Evolutionary conservation across 2,329 filamentous ascomycete species (phyloP), one percentile per base, ranked within the genome.

Genomic region (Sporothrix pallida): DNA sequence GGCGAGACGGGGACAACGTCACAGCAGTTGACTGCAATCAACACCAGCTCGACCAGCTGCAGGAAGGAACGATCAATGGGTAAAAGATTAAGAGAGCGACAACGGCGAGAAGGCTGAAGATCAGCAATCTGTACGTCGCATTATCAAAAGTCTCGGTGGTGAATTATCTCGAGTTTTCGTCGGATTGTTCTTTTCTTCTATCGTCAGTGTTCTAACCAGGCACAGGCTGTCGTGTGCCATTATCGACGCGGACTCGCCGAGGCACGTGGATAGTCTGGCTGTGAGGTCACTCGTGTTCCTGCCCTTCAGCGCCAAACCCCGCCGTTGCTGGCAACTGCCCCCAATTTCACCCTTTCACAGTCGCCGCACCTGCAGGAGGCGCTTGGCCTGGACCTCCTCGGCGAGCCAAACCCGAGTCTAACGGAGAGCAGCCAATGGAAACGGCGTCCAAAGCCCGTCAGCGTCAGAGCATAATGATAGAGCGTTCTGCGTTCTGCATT

Each of bases 351-450:
- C 15, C 15, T n/a, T 15, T n/a, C 13, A 7, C 6, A 15, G 5
- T 17, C 48, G 12, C 13, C 3, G 13, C n/a, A 56, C 52, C 23
- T 62, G 58, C 26, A 44, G 5, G 42, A 26, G 17, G 13, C 42
- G 42, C n/a, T 17, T 67, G 37, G 63, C 15, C 63, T 50, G 20
- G 20, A 10, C 67, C 46, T 69, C 23, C 26, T 69, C 23, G 48
- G 48, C 48, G 12, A 20, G 23, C 67, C n/a, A 37, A 54, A 13
- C 5, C 67, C 67, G 26, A 69, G 48, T 26, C 37, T 42, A 69
- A n/a, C 68, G 50, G 48, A 17, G 20, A 44, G 13, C 60, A 48
- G 44, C 65, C 65, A 69, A 69, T 69, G 44, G 62, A 5, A 46
- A 52, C 17, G n/a, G 52, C 68, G 20, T 50, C 44, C 63, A 46